phyloP scores from a whole-genome alignment of 352 stramenopile genomes.

The Globisporangium abappressorium region DNA sequence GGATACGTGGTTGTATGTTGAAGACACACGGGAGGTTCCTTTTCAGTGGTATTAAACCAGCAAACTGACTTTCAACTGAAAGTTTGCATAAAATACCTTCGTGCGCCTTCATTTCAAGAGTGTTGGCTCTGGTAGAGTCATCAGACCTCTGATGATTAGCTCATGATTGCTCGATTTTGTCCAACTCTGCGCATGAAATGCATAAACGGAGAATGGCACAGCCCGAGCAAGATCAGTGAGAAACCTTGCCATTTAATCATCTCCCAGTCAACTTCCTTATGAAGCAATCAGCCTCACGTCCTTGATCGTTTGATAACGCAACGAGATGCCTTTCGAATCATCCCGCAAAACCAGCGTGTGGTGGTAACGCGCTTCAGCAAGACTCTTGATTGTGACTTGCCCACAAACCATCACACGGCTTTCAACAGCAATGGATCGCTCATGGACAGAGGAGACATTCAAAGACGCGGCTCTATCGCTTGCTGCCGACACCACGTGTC shows the following conservation, averaged over 20 bases:
- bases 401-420: neutral
- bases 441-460: neutral
- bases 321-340: neutral
- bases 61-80: no score
- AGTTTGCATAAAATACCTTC: neutral
- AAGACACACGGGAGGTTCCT: no score
- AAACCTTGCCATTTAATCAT: no score
- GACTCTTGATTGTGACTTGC: no score
- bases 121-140: neutral
- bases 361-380: no score
- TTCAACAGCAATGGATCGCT: neutral
- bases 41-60: no score
- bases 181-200: no score
- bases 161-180: neutral
- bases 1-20: no score
- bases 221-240: no score
- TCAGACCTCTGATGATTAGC: neutral
- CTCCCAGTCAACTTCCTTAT: neutral
- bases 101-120: neutral
- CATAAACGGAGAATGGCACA: no score
- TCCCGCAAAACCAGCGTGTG: no score
- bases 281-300: neutral
- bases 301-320: neutral
- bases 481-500: neutral
- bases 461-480: neutral